These are phyloP conservation scores for Kwoniella shivajii DNA, from an alignment of 1,284 basidiomycete genomes.

Conservation along the genomic window DNA sequence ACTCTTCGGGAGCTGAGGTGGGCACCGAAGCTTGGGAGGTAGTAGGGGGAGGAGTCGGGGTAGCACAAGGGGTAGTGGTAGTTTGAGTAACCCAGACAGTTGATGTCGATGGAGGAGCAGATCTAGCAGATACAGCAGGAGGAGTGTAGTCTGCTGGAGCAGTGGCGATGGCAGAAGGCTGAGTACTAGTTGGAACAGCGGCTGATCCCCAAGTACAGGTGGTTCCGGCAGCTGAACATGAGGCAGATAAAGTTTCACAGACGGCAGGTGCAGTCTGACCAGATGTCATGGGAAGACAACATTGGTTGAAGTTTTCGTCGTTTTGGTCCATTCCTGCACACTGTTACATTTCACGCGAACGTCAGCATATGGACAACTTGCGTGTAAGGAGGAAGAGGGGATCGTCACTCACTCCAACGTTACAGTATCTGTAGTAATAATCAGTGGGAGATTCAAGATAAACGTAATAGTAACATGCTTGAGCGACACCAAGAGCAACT, in stretches of 20 bases:
- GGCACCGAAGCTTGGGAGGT: background rate
- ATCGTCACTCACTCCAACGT: constrained; percentile 20
- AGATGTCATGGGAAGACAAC: constrained; percentile 21
- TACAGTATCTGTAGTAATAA: constrained; percentile 20
- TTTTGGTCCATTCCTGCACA: constrained; percentile 11
- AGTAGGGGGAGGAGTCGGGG: background rate
- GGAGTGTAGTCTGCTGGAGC: constrained; percentile 4
- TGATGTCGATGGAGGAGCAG: constrained; percentile 2
- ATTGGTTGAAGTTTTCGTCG: constrained; percentile 20
- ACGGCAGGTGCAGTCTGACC: constrained; percentile 18
- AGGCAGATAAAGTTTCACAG: constrained; percentile 12
- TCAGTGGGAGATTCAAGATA: constrained; percentile 26
- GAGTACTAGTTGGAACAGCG: constrained; percentile 12
- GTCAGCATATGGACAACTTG: background rate
- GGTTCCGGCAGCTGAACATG: constrained; percentile 7
- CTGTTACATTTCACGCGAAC: constrained; percentile 5
- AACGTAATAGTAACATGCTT: constrained; percentile 24
- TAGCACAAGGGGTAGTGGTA: constrained; percentile 3
- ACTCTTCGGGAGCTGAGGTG: constrained; percentile 2
- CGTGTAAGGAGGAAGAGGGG: background rate
- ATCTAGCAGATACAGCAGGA: constrained; percentile 5
- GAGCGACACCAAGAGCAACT: constrained; percentile 18
- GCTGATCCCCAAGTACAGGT: constrained; percentile 14
- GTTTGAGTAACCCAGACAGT: constrained; percentile 2
- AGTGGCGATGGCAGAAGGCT: constrained; percentile 2